These are phyloP conservation scores for Pulveroboletus sp. DNA, from an alignment of 768 basidiomycete species.

Conservation along the genomic window DNA sequence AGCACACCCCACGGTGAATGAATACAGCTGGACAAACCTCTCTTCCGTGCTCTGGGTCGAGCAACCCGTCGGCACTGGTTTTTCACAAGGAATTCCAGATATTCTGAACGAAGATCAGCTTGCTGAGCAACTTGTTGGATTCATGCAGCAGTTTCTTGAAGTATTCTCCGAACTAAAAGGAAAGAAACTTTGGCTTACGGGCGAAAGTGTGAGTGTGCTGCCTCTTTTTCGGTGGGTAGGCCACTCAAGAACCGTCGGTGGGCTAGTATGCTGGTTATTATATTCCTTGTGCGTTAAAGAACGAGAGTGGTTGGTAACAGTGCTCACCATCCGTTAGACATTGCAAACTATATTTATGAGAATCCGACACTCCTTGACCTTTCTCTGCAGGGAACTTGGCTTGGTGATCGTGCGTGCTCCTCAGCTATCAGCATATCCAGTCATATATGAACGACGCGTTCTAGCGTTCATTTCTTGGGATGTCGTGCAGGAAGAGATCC, in stretches of 20 bases:
- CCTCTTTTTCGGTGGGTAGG: not conserved
- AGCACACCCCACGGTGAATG: constrained; percentile 60
- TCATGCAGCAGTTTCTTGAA: constrained; percentile 72
- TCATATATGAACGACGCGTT: not conserved
- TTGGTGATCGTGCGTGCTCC: constrained; percentile 58
- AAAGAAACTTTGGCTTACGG: constrained; percentile 67
- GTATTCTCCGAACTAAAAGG: constrained; percentile 72
- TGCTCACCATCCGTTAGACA: constrained; percentile 41
- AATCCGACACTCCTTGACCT: constrained; percentile 53
- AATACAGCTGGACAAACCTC: constrained; percentile 77
- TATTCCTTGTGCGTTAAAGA: constrained; percentile 45
- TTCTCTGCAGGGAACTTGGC: constrained; percentile 67
- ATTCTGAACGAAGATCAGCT: constrained; percentile 58
- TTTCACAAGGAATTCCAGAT: constrained; percentile 66
- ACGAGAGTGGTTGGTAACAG: not conserved
- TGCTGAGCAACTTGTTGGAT: constrained; percentile 51
- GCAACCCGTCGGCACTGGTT: constrained; percentile 79
- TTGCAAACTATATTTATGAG: constrained; percentile 71
- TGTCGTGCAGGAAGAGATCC: constrained; percentile 66
- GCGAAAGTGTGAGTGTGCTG: constrained; percentile 62
- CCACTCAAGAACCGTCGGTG: not conserved
- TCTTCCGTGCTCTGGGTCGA: constrained; percentile 75
- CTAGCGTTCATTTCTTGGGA: constrained; percentile 59
- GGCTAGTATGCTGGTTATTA: constrained; percentile 72
- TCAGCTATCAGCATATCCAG: not conserved